Conservation (phyloP, 2,329 filamentous ascomycete genomes). For the Fusarium sp. region DNA sequence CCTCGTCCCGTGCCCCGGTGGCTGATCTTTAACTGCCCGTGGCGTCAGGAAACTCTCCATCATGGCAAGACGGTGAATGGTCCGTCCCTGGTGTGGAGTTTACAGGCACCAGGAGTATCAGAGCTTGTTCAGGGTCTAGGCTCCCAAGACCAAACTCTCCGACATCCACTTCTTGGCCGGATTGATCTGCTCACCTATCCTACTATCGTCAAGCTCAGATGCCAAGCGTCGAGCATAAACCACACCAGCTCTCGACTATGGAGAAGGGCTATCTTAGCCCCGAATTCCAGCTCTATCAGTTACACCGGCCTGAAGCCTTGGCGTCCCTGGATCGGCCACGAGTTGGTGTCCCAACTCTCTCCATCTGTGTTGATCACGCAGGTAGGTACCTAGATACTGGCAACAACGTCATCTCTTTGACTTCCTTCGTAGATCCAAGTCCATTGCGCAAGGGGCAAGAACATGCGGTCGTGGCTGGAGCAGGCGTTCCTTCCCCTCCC, state of each 20-base stretch:
- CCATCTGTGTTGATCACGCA: background rate
- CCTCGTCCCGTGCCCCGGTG: slow-evolving; percentile 2
- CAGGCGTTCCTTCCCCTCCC: background rate
- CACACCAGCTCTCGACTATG: background rate
- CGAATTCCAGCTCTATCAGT: slow-evolving; percentile 24
- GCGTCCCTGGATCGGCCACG: background rate
- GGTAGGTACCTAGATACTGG: background rate
- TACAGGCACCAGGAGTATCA: slow-evolving; percentile 5
- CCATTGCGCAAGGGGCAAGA: background rate
- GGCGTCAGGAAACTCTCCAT: background rate
- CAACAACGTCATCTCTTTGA: slow-evolving; percentile 10
- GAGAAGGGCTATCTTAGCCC: background rate
- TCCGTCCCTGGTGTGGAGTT: background rate
- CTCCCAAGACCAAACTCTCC: slow-evolving; percentile 10
- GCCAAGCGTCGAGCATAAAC: slow-evolving; percentile 2
- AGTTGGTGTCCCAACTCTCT: background rate
- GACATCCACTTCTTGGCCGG: slow-evolving; percentile 3
- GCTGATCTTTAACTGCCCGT: background rate
- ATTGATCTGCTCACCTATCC: background rate
- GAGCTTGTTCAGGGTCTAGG: slow-evolving; percentile 6
- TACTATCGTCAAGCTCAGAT: background rate
- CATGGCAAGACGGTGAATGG: slow-evolving; percentile 6
- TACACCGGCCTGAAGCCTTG: background rate
- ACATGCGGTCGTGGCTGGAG: background rate
- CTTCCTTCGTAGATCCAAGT: slow-evolving; percentile 1